A percentile compares a stretch with the other conserved stretches of the same genome.
phyloP scores from a whole-genome alignment of 2,329 filamentous ascomycete genomes.

The Xylariaceae sp. region DNA sequence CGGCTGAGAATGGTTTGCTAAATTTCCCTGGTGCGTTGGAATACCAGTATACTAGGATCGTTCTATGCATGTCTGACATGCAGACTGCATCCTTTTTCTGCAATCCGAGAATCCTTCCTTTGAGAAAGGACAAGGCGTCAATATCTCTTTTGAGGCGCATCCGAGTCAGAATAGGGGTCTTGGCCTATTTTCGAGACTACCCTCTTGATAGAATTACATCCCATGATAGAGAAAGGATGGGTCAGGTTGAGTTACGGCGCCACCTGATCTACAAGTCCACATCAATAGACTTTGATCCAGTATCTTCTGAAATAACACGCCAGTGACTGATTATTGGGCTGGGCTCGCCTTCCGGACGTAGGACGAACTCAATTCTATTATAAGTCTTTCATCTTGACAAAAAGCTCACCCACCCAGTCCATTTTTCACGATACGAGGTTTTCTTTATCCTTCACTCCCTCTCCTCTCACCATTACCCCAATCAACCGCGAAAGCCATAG shows the following conservation, averaged over 20 bases:
- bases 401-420: background rate
- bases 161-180: background rate
- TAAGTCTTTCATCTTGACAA: background rate
- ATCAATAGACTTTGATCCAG: background rate
- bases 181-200: background rate
- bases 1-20: background rate
- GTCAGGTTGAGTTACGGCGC: background rate
- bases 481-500: background rate
- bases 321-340: background rate
- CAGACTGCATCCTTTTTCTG: background rate
- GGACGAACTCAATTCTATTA: background rate
- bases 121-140: background rate
- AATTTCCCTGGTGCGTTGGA: too few relatives aligned
- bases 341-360: background rate
- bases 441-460: background rate
- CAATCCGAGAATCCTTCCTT: background rate
- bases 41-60: background rate
- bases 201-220: background rate
- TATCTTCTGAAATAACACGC: background rate
- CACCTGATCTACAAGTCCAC: background rate
- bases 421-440: background rate
- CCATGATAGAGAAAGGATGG: background rate
- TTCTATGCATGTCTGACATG: background rate
- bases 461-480: background rate
- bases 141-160: background rate